Evolutionary conservation across 257 asterid species (phyloP).

Genomic region (Vinca minor): DNA sequence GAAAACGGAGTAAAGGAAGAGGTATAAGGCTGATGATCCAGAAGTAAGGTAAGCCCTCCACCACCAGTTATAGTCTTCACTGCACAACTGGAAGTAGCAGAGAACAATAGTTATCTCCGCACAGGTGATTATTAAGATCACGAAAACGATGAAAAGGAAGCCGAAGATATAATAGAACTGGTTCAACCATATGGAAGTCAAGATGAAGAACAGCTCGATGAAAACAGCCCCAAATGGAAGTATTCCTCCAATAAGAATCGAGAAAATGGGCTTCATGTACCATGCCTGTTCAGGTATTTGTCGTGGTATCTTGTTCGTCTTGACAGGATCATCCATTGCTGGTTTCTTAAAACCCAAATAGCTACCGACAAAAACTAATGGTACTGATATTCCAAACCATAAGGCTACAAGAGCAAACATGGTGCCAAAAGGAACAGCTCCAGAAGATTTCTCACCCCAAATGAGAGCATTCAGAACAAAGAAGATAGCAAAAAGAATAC

Average conservation of each 20-base stretch:
- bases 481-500: constrained; percentile 58
- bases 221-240: constrained; percentile 92
- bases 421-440: constrained; percentile 86
- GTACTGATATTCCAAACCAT: constrained; percentile 89
- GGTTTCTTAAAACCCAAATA: constrained; percentile 75
- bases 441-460: constrained; percentile 86
- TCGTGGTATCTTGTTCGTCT: constrained; percentile 76
- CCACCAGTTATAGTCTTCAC: constrained; percentile 92
- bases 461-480: constrained; percentile 68
- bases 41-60: constrained; percentile 91
- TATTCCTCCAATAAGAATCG: constrained; percentile 76
- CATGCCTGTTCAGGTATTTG: constrained; percentile 85
- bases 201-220: constrained; percentile 78
- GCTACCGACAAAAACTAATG: constrained; percentile 75
- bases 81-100: constrained; percentile 91
- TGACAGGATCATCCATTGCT: constrained; percentile 71
- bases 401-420: constrained; percentile 78
- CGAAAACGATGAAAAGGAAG: constrained; percentile 75
- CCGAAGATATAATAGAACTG: constrained; percentile 89
- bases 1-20: constrained; percentile 76
- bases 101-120: constrained; percentile 80
- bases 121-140: constrained; percentile 65
- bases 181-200: constrained; percentile 92
- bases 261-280: constrained; percentile 81
- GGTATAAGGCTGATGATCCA: constrained; percentile 82